Evolutionary conservation across 2,329 filamentous ascomycete species (phyloP).

Genomic region (Xylariales sp.): DNA sequence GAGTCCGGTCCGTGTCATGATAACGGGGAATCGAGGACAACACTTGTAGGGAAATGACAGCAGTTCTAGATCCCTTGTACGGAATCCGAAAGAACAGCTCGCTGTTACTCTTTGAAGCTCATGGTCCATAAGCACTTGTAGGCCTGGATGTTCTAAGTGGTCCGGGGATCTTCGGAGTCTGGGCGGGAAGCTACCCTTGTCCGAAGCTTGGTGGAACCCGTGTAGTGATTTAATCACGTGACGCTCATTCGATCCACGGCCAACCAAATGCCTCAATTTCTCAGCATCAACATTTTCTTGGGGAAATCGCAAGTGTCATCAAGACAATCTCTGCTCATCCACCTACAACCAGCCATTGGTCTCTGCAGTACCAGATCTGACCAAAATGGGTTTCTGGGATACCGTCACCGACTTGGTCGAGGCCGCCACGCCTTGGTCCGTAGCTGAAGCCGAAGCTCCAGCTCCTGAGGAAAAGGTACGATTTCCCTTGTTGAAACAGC

Average conservation of each 20-base stretch:
- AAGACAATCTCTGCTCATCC: constrained; percentile 25
- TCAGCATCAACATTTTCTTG: constrained; percentile 31
- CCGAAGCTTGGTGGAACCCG: constrained; percentile 6
- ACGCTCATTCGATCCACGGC: constrained; percentile 22
- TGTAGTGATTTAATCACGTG: constrained; percentile 20
- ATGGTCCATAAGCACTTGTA: no score
- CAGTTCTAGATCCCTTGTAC: no score
- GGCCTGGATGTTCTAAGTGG: no score
- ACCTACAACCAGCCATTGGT: constrained; percentile 36
- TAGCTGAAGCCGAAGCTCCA: constrained; percentile 63
- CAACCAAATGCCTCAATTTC: constrained; percentile 45
- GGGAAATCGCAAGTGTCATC: constrained; percentile 32
- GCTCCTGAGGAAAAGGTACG: constrained; percentile 59
- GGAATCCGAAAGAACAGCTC: no score
- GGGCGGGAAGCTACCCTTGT: no score
- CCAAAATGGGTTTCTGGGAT: constrained; percentile 64
- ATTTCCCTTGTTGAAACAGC: constrained; percentile 7
- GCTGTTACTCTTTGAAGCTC: no score
- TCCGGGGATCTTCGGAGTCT: no score
- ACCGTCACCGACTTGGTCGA: constrained; percentile 59
- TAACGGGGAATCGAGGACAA: no score
- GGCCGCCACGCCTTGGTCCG: constrained; percentile 61
- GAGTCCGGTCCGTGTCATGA: no score
- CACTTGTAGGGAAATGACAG: no score
- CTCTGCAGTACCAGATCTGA: constrained; percentile 29